A percentile compares a stretch with the other conserved stretches of the same genome.
phyloP scores from a whole-genome alignment of 2,329 filamentous ascomycete species.

The Cladorrhinum sp. region DNA sequence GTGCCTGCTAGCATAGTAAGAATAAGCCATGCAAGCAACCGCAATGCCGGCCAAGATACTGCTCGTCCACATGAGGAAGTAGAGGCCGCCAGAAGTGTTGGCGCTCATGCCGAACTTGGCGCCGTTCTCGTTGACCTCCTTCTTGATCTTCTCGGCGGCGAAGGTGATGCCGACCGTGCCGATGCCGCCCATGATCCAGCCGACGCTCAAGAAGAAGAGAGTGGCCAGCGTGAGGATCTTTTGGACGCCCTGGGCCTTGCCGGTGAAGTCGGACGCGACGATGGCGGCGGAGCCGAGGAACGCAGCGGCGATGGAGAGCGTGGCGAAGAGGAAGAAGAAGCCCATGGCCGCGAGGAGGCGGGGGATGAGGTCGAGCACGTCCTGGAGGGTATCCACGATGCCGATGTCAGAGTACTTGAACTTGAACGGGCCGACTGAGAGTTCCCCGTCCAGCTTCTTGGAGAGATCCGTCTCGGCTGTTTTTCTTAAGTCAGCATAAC shows the following conservation, averaged over 20 bases:
- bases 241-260: not conserved
- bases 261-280: conserved; percentile 24
- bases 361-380: conserved; percentile 50
- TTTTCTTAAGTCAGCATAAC: not conserved
- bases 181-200: conserved; percentile 25
- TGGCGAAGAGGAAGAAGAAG: conserved; percentile 47
- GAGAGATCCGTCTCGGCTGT: conserved; percentile 34
- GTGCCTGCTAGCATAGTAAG: not conserved
- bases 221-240: conserved; percentile 1
- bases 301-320: conserved; percentile 41
- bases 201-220: conserved; percentile 28
- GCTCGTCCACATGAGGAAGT: conserved; percentile 16
- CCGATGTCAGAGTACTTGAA: conserved; percentile 34
- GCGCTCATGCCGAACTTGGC: conserved; percentile 18
- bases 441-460: conserved; percentile 44
- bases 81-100: conserved; percentile 12
- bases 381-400: conserved; percentile 36
- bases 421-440: conserved; percentile 46
- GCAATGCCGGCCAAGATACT: conserved; percentile 1
- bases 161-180: conserved; percentile 16
- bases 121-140: conserved; percentile 15
- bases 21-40: not conserved
- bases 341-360: conserved; percentile 46
- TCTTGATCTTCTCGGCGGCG: conserved; percentile 14
- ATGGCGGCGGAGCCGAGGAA: conserved; percentile 33